phyloP scores from a whole-genome alignment of 345 rosid genomes.

The Populus nigra region DNA sequence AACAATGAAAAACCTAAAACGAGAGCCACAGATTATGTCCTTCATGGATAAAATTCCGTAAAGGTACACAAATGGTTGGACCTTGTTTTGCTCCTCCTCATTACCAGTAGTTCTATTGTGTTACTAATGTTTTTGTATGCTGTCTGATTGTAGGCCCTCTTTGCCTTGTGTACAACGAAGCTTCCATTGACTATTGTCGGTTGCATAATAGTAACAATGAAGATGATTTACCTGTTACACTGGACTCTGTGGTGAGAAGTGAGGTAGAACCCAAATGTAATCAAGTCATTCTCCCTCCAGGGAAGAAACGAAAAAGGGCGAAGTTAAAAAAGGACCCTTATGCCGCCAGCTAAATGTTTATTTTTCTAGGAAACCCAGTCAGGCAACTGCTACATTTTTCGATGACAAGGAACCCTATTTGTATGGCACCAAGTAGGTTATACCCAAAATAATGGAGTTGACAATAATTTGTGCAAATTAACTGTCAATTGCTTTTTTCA shows the following conservation, averaged over 20 bases:
- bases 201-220: not conserved
- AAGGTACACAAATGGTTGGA: conserved; percentile 21
- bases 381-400: not conserved
- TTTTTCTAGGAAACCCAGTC: not conserved
- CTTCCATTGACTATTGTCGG: not conserved
- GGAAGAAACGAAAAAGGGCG: not conserved
- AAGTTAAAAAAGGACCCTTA: not conserved
- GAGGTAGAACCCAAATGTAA: not conserved
- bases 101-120: conserved; percentile 18
- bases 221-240: not conserved
- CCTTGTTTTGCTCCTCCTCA: conserved; percentile 14
- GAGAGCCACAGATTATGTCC: conserved; percentile 39
- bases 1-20: not conserved
- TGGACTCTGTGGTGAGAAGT: not conserved
- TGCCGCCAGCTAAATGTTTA: not conserved
- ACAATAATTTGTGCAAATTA: not conserved
- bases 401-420: not conserved
- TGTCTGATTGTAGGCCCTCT: not conserved
- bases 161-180: not conserved
- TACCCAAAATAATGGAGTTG: not conserved
- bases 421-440: not conserved
- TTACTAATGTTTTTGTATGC: not conserved
- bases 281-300: not conserved
- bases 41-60: conserved; percentile 32
- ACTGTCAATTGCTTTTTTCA: not conserved